Percentiles rank a stretch among this genome's conserved stretches.
These are phyloP conservation scores for Ciborinia camelliae DNA, from an alignment of 2,329 filamentous ascomycete genomes.

Conservation along the genomic window DNA sequence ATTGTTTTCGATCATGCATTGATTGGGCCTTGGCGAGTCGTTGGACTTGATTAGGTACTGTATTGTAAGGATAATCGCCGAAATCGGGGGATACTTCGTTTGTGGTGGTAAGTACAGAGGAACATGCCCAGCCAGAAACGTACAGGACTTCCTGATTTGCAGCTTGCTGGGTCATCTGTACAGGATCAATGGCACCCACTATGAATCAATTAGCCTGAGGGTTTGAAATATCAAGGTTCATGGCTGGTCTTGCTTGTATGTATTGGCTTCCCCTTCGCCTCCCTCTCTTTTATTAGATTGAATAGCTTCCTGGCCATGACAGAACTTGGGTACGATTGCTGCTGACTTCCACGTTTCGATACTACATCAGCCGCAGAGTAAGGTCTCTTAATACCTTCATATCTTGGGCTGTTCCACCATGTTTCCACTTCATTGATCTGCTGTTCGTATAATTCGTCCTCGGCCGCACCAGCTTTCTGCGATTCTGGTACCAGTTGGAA, in stretches of 20 bases:
- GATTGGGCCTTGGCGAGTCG: conserved; percentile 94
- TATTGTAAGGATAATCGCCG: conserved; percentile 98
- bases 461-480: conserved; percentile 72
- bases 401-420: conserved; percentile 88
- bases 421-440: conserved; percentile 81
- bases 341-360: conserved; percentile 83
- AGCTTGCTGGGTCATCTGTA: conserved; percentile 99
- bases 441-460: conserved; percentile 80
- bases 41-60: conserved; percentile 96
- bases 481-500: conserved; percentile 81
- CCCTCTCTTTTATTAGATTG: conserved; percentile 76
- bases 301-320: conserved; percentile 95
- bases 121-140: conserved; percentile 96
- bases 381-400: conserved; percentile 83
- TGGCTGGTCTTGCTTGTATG: conserved; percentile 70
- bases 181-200: conserved; percentile 98
- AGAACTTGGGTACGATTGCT: conserved; percentile 86
- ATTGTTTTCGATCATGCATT: conserved; percentile 94
- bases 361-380: conserved; percentile 91
- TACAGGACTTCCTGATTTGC: conserved; percentile 95
- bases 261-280: conserved; percentile 77
- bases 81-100: conserved; percentile 98
- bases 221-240: background rate
- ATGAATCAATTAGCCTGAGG: conserved; percentile 23
- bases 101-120: conserved; percentile 83